These are phyloP conservation scores for Tuctoria greenei DNA, from an alignment of 176 grass and related monocot species.

Conservation along the genomic window DNA sequence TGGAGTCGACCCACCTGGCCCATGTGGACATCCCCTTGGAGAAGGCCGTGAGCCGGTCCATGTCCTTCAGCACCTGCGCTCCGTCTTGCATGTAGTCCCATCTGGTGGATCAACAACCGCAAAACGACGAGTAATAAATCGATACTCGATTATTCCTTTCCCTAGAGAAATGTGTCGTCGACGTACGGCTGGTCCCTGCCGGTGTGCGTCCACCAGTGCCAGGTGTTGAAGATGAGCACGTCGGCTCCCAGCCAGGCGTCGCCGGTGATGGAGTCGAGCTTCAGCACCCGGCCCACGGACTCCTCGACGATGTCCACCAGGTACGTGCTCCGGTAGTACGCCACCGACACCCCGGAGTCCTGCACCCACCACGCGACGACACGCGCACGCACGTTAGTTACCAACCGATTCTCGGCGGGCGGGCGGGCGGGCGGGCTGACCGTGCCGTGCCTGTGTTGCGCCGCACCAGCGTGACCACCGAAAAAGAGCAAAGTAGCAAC, in stretches of 20 bases:
- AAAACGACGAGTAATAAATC: not conserved
- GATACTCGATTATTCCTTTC: too few species aligned
- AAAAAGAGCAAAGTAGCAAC: not conserved
- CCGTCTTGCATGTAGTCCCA: constrained; percentile 92
- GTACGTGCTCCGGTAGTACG: constrained; percentile 80
- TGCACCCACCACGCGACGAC: constrained; percentile 7
- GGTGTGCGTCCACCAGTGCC: constrained; percentile 99
- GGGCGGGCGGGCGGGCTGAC: not conserved
- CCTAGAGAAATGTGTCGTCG: too few species aligned
- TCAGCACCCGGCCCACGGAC: constrained; percentile 70
- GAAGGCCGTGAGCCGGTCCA: constrained; percentile 87
- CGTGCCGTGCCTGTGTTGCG: constrained; percentile 2
- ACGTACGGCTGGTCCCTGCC: constrained; percentile 78
- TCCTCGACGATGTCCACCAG: constrained; percentile 79
- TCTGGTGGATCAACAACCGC: constrained; percentile 42
- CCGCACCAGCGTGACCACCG: not conserved
- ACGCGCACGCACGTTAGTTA: constrained; percentile 9
- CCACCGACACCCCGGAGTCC: constrained; percentile 75
- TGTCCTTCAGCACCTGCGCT: constrained; percentile 59
- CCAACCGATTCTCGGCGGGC: not conserved
- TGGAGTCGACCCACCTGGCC: constrained; percentile 81
- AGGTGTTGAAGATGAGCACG: constrained; percentile 84
- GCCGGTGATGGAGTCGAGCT: constrained; percentile 81
- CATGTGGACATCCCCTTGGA: constrained; percentile 84
- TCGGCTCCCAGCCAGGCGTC: constrained; percentile 64